phyloP scores from a whole-genome alignment of 345 rosid species.

The Streptanthus diversifolius region DNA sequence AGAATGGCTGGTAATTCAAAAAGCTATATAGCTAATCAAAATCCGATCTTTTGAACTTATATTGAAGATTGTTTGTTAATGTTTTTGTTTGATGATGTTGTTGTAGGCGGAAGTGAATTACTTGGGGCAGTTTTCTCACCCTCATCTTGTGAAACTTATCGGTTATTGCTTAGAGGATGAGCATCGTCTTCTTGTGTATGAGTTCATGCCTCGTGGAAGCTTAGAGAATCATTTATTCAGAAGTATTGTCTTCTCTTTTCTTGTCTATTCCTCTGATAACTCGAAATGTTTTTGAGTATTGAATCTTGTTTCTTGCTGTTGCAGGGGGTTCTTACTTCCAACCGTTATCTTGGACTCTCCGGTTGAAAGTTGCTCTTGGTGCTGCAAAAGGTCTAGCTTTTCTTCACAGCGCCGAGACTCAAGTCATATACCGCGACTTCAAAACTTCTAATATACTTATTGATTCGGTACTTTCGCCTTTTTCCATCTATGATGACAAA shows the following conservation, averaged over 20 bases:
- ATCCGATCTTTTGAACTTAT: not conserved
- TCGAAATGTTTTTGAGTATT: not conserved
- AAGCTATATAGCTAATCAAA: not conserved
- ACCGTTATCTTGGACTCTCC: slow-evolving; percentile 65
- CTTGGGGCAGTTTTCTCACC: slow-evolving; percentile 68
- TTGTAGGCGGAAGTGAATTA: slow-evolving; percentile 72
- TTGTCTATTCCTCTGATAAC: not conserved
- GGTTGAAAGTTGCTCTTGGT: slow-evolving; percentile 64
- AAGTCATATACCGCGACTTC: slow-evolving; percentile 73
- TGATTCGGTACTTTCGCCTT: slow-evolving; percentile 37
- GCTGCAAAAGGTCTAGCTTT: slow-evolving; percentile 76
- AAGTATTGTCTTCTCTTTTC: slow-evolving; percentile 38
- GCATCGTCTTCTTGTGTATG: slow-evolving; percentile 75
- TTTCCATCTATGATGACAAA: not conserved
- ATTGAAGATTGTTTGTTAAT: not conserved
- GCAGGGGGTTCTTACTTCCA: slow-evolving; percentile 63
- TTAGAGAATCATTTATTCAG: slow-evolving; percentile 81
- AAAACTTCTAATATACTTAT: slow-evolving; percentile 67
- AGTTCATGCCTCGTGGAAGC: slow-evolving; percentile 90
- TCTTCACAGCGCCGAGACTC: slow-evolving; percentile 52
- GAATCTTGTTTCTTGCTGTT: not conserved
- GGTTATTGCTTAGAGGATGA: slow-evolving; percentile 85
- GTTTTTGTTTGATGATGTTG: not conserved
- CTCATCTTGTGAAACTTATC: slow-evolving; percentile 65
- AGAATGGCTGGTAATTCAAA: slow-evolving; percentile 62